A percentile compares a stretch with the other conserved stretches of the same genome.
These are phyloP conservation scores for Peterozyma xylosa DNA, from an alignment of 805 yeast species.

Conservation along the genomic window DNA sequence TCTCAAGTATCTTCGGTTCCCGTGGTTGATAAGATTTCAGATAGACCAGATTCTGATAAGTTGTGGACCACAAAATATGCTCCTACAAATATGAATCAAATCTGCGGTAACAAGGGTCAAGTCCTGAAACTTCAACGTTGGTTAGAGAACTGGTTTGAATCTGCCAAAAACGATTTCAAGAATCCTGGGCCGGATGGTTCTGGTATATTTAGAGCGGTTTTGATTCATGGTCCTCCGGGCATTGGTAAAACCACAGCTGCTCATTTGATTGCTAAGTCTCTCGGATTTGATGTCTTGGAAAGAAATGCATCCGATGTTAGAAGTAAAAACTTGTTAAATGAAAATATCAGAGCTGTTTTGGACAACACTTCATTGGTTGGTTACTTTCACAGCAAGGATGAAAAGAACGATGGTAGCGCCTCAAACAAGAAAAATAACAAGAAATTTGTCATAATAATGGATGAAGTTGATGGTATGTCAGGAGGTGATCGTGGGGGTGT, in stretches of 20 bases:
- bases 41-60: conserved; percentile 47
- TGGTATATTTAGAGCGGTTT: conserved; percentile 70
- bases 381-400: conserved; percentile 40
- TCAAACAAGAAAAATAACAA: conserved; percentile 30
- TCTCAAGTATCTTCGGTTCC: background rate
- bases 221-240: conserved; percentile 85
- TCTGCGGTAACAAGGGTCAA: conserved; percentile 86
- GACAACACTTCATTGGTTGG: conserved; percentile 82
- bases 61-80: conserved; percentile 95
- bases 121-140: conserved; percentile 62
- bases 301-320: conserved; percentile 87
- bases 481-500: conserved; percentile 99
- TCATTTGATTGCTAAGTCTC: conserved; percentile 58
- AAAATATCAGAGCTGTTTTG: conserved; percentile 61
- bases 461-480: conserved; percentile 99
- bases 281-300: conserved; percentile 71
- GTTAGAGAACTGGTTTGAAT: conserved; percentile 70
- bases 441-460: conserved; percentile 85
- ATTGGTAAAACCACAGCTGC: conserved; percentile 83
- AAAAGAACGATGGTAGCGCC: conserved; percentile 14
- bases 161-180: conserved; percentile 47
- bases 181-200: conserved; percentile 55
- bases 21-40: conserved; percentile 20
- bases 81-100: conserved; percentile 64
- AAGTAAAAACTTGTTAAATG: conserved; percentile 68